These are phyloP conservation scores for Oryza officinalis DNA, from an alignment of 176 grass and related monocot genomes.

Conservation along the genomic window DNA sequence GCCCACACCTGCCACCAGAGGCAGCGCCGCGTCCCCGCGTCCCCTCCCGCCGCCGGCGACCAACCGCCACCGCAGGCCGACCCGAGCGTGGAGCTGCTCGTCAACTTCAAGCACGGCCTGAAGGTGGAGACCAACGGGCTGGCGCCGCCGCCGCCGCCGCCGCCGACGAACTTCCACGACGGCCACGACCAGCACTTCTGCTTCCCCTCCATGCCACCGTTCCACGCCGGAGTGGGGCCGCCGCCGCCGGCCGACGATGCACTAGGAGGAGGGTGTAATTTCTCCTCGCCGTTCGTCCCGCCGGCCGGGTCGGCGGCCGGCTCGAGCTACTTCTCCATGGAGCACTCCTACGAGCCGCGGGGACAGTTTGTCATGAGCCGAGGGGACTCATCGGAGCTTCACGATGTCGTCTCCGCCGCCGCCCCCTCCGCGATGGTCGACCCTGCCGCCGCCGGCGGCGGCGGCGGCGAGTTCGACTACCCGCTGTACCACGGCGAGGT, in stretches of 20 bases:
- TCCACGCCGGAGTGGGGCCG: not conserved
- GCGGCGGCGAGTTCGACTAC: not conserved
- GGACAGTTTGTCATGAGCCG: not conserved
- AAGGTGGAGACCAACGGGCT: conserved; percentile 37
- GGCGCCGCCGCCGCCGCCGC: accelerated
- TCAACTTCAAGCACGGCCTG: conserved; percentile 45
- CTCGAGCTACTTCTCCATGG: conserved; percentile 44
- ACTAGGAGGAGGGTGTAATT: conserved; percentile 12
- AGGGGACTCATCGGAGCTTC: conserved; percentile 54
- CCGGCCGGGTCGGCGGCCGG: conserved; percentile 8
- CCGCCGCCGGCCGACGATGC: not conserved
- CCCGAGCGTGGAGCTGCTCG: conserved; percentile 40
- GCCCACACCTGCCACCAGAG: conserved; percentile 68
- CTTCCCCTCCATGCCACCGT: conserved; percentile 21
- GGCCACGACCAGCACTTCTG: conserved; percentile 36
- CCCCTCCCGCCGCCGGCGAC: not conserved
- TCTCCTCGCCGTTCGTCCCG: conserved; percentile 38
- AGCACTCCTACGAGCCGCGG: conserved; percentile 30
- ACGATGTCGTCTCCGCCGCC: conserved; percentile 54
- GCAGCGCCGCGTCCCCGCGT: not conserved
- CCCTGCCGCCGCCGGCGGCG: not conserved
- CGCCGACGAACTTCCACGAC: not conserved
- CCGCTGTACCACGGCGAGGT: not conserved
- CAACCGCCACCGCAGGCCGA: not conserved
- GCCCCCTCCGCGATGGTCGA: not conserved